These are phyloP conservation scores for Penicillium decumbens DNA, from an alignment of 2,329 filamentous ascomycete genomes.

Conservation along the genomic window DNA sequence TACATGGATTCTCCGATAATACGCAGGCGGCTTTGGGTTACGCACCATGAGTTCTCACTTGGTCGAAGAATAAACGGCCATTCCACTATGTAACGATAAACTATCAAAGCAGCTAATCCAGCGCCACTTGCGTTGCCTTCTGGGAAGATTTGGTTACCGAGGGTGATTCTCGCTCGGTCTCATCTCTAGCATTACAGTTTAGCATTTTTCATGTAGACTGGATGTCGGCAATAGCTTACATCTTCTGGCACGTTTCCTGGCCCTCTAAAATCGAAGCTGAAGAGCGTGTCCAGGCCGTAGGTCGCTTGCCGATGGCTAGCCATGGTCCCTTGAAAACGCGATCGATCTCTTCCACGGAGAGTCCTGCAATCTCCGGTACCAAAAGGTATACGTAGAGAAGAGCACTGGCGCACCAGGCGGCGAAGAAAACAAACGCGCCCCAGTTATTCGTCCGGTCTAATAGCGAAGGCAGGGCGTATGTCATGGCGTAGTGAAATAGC, in stretches of 20 bases:
- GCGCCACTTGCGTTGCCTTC: not conserved
- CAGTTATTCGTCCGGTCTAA: slow-evolving; percentile 36
- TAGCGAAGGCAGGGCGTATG: slow-evolving; percentile 33
- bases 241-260: not conserved
- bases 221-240: not conserved
- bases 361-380: slow-evolving; percentile 36
- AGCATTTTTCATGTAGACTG: not conserved
- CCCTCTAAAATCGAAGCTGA: not conserved
- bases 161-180: not conserved
- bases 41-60: too few species aligned
- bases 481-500: slow-evolving; percentile 43
- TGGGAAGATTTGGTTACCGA: not conserved
- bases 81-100: not conserved
- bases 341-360: slow-evolving; percentile 34
- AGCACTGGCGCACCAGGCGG: slow-evolving; percentile 36
- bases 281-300: not conserved
- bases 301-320: not conserved
- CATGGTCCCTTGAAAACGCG: not conserved
- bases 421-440: slow-evolving; percentile 46
- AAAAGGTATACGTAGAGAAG: slow-evolving; percentile 39
- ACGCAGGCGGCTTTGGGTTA: too few species aligned
- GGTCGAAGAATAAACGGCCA: not conserved
- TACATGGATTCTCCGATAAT: too few species aligned
- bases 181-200: not conserved
- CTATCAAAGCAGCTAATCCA: not conserved